phyloP scores from a whole-genome alignment of 352 stramenopile genomes.

The Stramenopiles sp. region DNA sequence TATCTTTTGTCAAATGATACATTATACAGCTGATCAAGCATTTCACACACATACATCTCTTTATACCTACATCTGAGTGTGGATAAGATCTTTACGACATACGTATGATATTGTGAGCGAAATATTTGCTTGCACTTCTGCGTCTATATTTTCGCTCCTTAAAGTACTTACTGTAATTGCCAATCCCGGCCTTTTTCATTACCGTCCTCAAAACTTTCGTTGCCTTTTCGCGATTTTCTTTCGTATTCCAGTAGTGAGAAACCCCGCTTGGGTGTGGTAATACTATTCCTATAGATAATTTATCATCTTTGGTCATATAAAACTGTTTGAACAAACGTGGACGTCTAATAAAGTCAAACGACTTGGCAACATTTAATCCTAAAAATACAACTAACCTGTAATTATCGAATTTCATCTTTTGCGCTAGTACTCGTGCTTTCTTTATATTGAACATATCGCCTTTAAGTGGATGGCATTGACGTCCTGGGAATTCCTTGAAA shows the following conservation, averaged over 20 bases:
- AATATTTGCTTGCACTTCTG: no score
- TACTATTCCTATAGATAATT: background rate
- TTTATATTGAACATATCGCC: background rate
- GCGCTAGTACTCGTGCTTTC: background rate
- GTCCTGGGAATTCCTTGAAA: background rate
- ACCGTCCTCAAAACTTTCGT: background rate
- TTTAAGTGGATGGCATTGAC: background rate
- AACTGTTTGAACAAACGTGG: background rate
- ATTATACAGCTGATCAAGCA: no score
- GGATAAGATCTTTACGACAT: no score
- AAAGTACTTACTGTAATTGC: background rate
- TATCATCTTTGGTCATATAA: background rate
- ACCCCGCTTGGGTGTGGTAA: background rate
- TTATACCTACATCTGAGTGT: no score
- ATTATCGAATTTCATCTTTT: background rate
- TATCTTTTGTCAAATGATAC: no score
- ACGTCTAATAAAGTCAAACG: background rate
- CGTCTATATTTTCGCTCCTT: no score
- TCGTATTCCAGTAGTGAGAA: background rate
- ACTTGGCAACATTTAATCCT: background rate
- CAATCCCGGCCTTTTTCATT: background rate
- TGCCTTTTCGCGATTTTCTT: background rate
- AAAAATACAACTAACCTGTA: background rate
- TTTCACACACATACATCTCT: no score
- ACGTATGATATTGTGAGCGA: no score